Evolutionary conservation across 371 early-diverging fungal genomes (phyloP), one percentile per base, ranked within the genome.

Genomic region (Coemansia sp.): DNA sequence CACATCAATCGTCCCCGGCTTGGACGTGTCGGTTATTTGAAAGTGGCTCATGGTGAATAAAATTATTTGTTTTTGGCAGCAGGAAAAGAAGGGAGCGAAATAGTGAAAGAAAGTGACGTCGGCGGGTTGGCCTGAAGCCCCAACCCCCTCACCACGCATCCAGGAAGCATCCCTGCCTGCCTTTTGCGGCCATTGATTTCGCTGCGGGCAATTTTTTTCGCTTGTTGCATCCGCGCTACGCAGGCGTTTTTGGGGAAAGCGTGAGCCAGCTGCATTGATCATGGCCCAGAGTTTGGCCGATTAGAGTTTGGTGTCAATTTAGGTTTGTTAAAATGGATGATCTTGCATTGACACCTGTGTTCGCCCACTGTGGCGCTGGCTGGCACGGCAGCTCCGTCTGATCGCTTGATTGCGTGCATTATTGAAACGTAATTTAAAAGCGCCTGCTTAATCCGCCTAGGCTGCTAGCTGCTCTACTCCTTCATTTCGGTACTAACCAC

Each of bases 1-100:
- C n/a, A 72, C 30, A 47, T 68, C 65, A 11, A 64, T 36, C 30
- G 61, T 41, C 2, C 69, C 74, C 20, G 69, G 31, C 65, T 72
- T 72, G 20, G 68, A 33, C 8, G 64, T 10, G 38, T 72, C 74
- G 2, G 57, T 35, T 12, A 72, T 54, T 10, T 54, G 42, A 16
- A 72, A 53, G 42, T 64, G 61, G 72, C 55, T 66, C 71, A 70
- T 70, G 8, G 31, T 34, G 20, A 7, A 36, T 36, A 36, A 36
- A 36, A 36, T 36, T 36, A 36, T 36, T 42, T 7, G 34, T 51
- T 45, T 14, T 7, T 7, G 14, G n/a, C 14, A 12, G 7, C 14
- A 16, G 7, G 7, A n/a, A 45, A 45, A 45, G n/a, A 16, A 16
- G 45, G 45, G 45, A 16, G n/a, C 16, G 45, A 45, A 45, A 45